phyloP scores from a whole-genome alignment of 306 rosid genomes.

The Casuarina glauca region DNA sequence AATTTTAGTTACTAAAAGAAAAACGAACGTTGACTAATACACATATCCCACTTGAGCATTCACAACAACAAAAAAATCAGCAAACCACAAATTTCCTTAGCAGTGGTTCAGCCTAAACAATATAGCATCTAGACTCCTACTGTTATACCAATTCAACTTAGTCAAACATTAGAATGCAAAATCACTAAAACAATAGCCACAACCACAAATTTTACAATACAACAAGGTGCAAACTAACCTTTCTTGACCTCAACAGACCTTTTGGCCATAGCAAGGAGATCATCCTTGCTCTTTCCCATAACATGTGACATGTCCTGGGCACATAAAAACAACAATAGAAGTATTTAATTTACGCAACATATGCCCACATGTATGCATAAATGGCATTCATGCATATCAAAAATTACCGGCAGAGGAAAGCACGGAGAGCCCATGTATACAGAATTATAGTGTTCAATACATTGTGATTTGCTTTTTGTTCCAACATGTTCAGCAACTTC shows the following conservation, averaged over 20 bases:
- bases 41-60: not conserved
- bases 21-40: too few relatives aligned
- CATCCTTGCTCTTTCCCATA: conserved; percentile 80
- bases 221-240: conserved; percentile 44
- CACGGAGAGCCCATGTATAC: conserved; percentile 77
- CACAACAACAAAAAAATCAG: not conserved
- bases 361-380: not conserved
- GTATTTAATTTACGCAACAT: not conserved
- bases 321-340: conserved; percentile 17
- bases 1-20: too few relatives aligned
- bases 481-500: conserved; percentile 86
- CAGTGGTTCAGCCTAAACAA: not conserved
- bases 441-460: conserved; percentile 76
- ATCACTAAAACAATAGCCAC: conserved; percentile 1
- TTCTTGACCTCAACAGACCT: conserved; percentile 48
- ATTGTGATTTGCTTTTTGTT: conserved; percentile 68
- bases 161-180: conserved; percentile 15
- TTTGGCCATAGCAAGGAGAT: conserved; percentile 73
- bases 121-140: not conserved
- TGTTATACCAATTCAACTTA: not conserved
- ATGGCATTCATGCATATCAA: conserved; percentile 8
- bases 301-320: conserved; percentile 77
- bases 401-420: conserved; percentile 86
- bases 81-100: not conserved
- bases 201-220: conserved; percentile 2